Evolutionary conservation across 768 basidiomycete genomes (phyloP), one percentile per base, ranked within the genome.

Genomic region (Panellus pusillus): DNA sequence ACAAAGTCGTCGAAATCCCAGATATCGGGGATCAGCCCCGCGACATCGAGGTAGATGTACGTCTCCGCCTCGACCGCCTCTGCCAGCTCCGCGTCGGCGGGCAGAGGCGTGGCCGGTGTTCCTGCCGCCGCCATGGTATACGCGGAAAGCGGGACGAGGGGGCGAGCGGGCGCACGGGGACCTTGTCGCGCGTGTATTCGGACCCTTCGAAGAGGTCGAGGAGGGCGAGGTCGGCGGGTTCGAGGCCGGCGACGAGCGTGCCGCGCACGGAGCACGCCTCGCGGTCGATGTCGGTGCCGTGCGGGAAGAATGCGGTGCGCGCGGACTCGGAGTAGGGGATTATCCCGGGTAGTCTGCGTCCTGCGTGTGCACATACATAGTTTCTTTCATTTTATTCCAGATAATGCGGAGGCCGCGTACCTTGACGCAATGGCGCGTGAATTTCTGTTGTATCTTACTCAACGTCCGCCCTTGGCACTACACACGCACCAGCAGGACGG

Each of bases 1-100:
- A 96, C 77, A 63, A 97, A 97, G 3, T 84, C 80, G n/a, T 84
- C 82, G 63, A 87, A 94, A 0, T 83, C 79, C 95, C 95, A 98
- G 4, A 90, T 69, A 28, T 76, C 74, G 0, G 81, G 73, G 20
- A 80, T 73, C 8, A 98, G 72, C 7, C 68, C 55, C 0, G 61
- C 58, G 7, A 79, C 65, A 3, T 71, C 69, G 24, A 66, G 67
- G 79, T 84, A 96, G 19, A 93, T 76, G 64, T 97, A 98, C 3
- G 88, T 86, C 55, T 89, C 77, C 0, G 79, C 86, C n/a, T 74
- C 63, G 1, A 84, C 62, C 0, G 75, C 53, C 0, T 61, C 54
- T 5, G 62, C 38, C 0, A 79, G 49, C 15, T 77, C 73, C 27
- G 65, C 55, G 0, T 61, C 47, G 4, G 67, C 42, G 15, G 78